A percentile compares a stretch with the other conserved stretches of the same genome.
Evolutionary conservation across 1,284 basidiomycete species (phyloP).

Genomic region (Ustilago shanxiensis): DNA sequence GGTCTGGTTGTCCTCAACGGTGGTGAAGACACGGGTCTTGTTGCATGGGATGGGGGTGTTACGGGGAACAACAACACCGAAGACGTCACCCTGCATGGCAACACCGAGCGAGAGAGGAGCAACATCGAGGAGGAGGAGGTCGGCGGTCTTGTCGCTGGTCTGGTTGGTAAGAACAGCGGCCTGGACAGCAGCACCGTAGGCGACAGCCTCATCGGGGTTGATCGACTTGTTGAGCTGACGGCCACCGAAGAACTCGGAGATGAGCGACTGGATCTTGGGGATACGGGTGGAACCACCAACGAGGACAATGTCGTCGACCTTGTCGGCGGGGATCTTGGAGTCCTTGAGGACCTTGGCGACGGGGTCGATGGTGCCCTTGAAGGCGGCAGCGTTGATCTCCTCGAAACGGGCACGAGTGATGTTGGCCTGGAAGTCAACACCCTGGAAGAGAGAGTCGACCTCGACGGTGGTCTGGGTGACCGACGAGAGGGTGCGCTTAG

Average conservation of each 20-base stretch:
- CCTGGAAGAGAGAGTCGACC: constrained; percentile 97
- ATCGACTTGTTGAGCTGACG: constrained; percentile 96
- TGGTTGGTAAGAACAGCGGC: constrained; percentile 70
- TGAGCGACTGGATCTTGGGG: constrained; percentile 97
- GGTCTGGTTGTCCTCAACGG: constrained; percentile 70
- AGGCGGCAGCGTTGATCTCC: constrained; percentile 93
- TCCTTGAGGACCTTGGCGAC: constrained; percentile 99
- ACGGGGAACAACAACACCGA: constrained; percentile 69
- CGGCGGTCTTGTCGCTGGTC: constrained; percentile 70
- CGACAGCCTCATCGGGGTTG: constrained; percentile 74
- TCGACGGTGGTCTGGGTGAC: constrained; percentile 98
- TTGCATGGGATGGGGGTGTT: constrained; percentile 70
- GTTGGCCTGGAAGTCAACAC: constrained; percentile 72
- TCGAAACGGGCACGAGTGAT: constrained; percentile 91
- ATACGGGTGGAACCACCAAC: constrained; percentile 99
- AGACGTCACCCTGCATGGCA: constrained; percentile 70
- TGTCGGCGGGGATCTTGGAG: constrained; percentile 94
- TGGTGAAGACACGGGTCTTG: constrained; percentile 70
- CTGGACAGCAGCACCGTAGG: constrained; percentile 71
- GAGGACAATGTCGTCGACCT: constrained; percentile 99
- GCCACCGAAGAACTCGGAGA: constrained; percentile 97
- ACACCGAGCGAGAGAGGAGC: constrained; percentile 70
- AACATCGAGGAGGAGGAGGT: constrained; percentile 70
- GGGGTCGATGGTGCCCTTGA: constrained; percentile 97
- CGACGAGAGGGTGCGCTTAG: constrained; percentile 97